Evolutionary conservation across 345 rosid genomes (phyloP).

Genomic region (Pelargonium nanum): DNA sequence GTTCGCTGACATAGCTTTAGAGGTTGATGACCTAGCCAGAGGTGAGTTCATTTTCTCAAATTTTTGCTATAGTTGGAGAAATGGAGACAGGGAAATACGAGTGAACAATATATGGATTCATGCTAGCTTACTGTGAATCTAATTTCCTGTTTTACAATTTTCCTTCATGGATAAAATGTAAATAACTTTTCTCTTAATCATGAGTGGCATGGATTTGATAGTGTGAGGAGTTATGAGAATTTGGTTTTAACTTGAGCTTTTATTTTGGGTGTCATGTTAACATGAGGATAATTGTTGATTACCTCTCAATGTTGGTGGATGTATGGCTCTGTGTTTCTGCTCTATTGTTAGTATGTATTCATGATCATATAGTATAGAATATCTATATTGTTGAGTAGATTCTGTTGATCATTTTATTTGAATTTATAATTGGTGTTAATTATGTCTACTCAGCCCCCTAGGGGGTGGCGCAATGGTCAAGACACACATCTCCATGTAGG

Average conservation of each 20-base stretch:
- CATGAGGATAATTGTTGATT: background rate
- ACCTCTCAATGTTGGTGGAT: background rate
- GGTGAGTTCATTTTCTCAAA: conserved; percentile 26
- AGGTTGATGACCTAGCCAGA: conserved; percentile 86
- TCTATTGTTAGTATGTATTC: too few species aligned
- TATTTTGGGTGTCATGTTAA: background rate
- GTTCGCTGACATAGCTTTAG: conserved; percentile 85
- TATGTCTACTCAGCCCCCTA: too few species aligned
- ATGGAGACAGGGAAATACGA: too few species aligned
- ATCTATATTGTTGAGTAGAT: too few species aligned
- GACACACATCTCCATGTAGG: too few species aligned
- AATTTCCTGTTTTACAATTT: too few species aligned
- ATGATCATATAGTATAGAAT: too few species aligned
- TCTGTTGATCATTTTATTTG: too few species aligned
- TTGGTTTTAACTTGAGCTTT: background rate
- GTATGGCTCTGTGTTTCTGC: too few species aligned
- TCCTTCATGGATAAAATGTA: background rate
- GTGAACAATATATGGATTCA: background rate
- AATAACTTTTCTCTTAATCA: background rate
- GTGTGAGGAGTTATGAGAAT: background rate
- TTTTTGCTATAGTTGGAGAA: background rate
- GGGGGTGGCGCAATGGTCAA: too few species aligned
- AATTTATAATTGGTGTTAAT: too few species aligned
- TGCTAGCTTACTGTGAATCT: too few species aligned
- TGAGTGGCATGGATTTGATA: background rate